These are phyloP conservation scores for Penstemon eatonii DNA, from an alignment of 257 asterid species.

Conservation along the genomic window DNA sequence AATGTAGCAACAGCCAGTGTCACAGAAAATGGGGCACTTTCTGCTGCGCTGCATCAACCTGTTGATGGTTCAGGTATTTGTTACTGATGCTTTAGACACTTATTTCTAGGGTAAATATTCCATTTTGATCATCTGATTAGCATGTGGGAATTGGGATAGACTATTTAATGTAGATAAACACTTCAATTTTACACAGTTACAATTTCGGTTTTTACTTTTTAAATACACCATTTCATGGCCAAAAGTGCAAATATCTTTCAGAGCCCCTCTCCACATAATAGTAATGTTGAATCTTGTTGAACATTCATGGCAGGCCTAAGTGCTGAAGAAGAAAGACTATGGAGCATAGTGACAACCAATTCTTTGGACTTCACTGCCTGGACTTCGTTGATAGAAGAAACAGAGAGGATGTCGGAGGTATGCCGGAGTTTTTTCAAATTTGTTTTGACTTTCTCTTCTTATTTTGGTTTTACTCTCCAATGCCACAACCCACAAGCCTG, in stretches of 20 bases:
- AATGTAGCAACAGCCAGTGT: constrained; percentile 36
- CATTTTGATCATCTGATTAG: no score
- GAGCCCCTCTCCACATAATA: neutral
- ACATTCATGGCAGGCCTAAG: constrained; percentile 56
- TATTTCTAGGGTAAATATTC: neutral
- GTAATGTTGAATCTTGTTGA: constrained; percentile 5
- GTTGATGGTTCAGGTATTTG: constrained; percentile 66
- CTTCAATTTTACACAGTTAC: neutral
- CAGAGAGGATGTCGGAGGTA: constrained; percentile 92
- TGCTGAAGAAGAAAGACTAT: constrained; percentile 88
- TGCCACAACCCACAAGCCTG: constrained; percentile 6
- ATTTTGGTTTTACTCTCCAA: constrained; percentile 5
- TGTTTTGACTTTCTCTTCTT: constrained; percentile 18
- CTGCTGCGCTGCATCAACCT: constrained; percentile 63
- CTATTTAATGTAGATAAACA: constrained; percentile 1
- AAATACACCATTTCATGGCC: neutral
- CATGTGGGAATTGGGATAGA: constrained; percentile 9
- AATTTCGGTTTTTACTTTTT: neutral
- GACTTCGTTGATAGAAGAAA: constrained; percentile 92
- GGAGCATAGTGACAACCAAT: constrained; percentile 92
- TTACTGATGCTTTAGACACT: constrained; percentile 16
- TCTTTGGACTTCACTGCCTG: constrained; percentile 87
- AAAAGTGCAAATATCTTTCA: neutral
- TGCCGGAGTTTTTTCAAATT: constrained; percentile 21
- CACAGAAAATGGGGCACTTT: constrained; percentile 57